Evolutionary conservation across 495 filamentous ascomycete species (phyloP).

Genomic region (Filosporella fistucella): DNA sequence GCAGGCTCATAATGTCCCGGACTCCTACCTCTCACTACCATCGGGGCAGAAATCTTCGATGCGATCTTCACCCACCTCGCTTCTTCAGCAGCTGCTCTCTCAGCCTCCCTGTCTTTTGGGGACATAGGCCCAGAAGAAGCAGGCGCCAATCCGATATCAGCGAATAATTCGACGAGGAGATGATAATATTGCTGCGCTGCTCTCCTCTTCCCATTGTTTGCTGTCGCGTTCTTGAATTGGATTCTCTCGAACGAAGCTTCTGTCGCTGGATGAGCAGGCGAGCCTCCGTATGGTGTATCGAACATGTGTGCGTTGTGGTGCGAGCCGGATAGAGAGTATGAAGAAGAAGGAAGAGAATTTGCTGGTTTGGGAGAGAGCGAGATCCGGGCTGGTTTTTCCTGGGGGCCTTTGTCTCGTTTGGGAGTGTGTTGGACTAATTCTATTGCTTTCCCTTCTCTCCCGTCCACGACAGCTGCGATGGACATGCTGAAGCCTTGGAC

Average conservation of each 20-base stretch:
- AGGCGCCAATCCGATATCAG: constrained; percentile 56
- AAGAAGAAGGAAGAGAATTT: constrained; percentile 26
- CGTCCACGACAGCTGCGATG: constrained; percentile 84
- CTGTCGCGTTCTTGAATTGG: constrained; percentile 94
- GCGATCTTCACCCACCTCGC: constrained; percentile 72
- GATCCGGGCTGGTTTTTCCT: constrained; percentile 69
- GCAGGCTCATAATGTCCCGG: constrained; percentile 92
- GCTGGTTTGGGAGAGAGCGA: constrained; percentile 63
- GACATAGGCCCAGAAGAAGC: too few species aligned
- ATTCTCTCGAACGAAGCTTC: constrained; percentile 85
- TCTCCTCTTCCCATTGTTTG: constrained; percentile 90
- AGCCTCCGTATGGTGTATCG: constrained; percentile 29
- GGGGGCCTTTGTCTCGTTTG: constrained; percentile 89
- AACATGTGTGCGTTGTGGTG: constrained; percentile 27
- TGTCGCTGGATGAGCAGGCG: constrained; percentile 36
- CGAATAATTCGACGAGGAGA: constrained; percentile 83
- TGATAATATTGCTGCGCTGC: constrained; percentile 95
- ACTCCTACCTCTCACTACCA: constrained; percentile 91
- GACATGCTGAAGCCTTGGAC: constrained; percentile 73
- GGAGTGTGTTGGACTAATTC: constrained; percentile 94
- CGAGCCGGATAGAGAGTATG: not conserved
- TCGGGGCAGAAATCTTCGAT: constrained; percentile 69
- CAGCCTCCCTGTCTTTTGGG: too few species aligned
- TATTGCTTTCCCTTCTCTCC: constrained; percentile 68
- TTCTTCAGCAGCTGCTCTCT: constrained; percentile 33